Base-by-base conservation (phyloP, 2,329 filamentous ascomycete genomes). In the Pseudocercospora fijiensis region DNA sequence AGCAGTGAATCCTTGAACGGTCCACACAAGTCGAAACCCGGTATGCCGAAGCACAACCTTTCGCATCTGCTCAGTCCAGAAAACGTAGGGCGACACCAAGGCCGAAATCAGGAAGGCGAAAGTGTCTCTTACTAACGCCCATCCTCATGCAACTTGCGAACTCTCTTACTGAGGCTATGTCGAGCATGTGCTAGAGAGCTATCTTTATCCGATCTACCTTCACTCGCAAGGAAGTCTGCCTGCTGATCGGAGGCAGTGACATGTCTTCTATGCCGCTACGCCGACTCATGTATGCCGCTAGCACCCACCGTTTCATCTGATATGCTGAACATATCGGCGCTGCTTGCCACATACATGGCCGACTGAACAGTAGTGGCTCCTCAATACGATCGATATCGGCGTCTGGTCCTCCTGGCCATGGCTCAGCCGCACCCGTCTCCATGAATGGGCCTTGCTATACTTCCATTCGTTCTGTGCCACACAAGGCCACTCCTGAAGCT, bases 171-270 rank as follows among this genome's bases (percentile, higher is more conserved):
- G 49, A 8, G 49, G 49, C 49, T 53, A 53, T 53, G 49, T 30
- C 49, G 24, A 30, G 49, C 26, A 28, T 53, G 49, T 53, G 26
- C 49, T 53, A 30, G 26, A 10, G 26, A 27, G 49, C 49, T 53
- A 53, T 53, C 49, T 53, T 53, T 53, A 53, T 53, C 49, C 24
- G 10, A 28, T n/a, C 22, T 26, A 30, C 49, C 49, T 30, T 53
- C 49, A 53, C 49, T 53, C 22, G 26, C 26, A 53, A 28, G 49
- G 49, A 26, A 53, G 26, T 26, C 3, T 26, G 49, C 26, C 16
- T 53, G 49, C 49, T 53, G 49, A 53, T 53, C 49, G 20, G 49
- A 53, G 49, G 49, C 49, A 53, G 49, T 53, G 49, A 53, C 20
- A 27, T n/a, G 2, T 53, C 16, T 53, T 24, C 11, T 8, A n/a